Base-by-base conservation (phyloP, 768 basidiomycete species). In the Steccherinum ochraceum region DNA sequence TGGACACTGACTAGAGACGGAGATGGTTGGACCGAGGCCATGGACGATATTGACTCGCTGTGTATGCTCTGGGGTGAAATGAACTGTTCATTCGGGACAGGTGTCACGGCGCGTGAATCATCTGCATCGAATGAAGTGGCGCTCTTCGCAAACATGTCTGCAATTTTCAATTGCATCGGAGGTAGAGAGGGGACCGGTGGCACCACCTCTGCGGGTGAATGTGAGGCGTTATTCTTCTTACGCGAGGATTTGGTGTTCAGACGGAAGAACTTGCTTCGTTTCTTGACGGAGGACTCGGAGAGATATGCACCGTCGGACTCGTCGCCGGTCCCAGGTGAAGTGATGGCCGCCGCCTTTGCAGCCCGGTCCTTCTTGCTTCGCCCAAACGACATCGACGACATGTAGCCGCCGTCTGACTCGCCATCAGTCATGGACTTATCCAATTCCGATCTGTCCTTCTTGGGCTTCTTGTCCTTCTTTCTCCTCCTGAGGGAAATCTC, bases 271-370 rank as follows among this genome's bases (percentile, higher is more conserved):
- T 58, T 55, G 16, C 7, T 7, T 40, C 55, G 62, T 55, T 60
- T 66, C 61, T 67, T 68, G 24, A 50, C 24, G 18, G 65, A 57
- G 1, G 59, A 52, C 52, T 69, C 67, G 11, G 64, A 66, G 18
- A 65, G 55, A 40, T 64, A 59, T 19, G 58, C 63, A 27, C 64
- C 64, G 47, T 69, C 67, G 3, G 64, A 67, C 23, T 67, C 57
- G 43, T 68, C 62, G 4, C 58, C 61, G 21, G 41, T 43, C 1
- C 43, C 52, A 1, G 58, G 52, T 7, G 56, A 53, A 12, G 52
- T 52, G 16, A 53, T 41, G 5, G 50, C 45, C 50, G 52, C 5
- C 56, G 40, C 48, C 60, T 64, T 45, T 43, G 47, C 45, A 12
- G 46, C 25, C 24, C 54, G 48, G n/a, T 47, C 47, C 46, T 57